phyloP scores from a whole-genome alignment of 352 stramenopile species.

The Phytopythium helicoides region DNA sequence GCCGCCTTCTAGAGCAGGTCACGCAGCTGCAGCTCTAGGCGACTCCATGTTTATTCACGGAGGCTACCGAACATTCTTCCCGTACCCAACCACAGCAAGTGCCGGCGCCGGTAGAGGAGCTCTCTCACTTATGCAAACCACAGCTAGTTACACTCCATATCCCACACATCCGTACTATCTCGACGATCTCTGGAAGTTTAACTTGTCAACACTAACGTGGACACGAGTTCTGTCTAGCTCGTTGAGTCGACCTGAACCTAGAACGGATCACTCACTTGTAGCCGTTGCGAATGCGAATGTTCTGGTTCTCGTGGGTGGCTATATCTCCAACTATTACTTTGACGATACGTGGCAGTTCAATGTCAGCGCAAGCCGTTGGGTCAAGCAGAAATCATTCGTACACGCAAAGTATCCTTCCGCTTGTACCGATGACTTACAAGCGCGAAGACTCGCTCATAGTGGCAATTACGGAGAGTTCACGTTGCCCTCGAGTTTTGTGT shows the following conservation, averaged over 20 bases:
- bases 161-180: conserved; percentile 93
- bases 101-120: conserved; percentile 72
- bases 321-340: conserved; percentile 93
- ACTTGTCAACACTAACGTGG: conserved; percentile 86
- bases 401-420: conserved; percentile 85
- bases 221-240: conserved; percentile 40
- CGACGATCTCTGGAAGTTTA: conserved; percentile 94
- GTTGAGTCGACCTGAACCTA: conserved; percentile 38
- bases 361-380: conserved; percentile 87
- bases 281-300: conserved; percentile 48
- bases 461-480: conserved; percentile 70
- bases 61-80: conserved; percentile 94
- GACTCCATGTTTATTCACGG: conserved; percentile 87
- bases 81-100: conserved; percentile 90
- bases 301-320: conserved; percentile 93
- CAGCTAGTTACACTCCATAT: conserved; percentile 81
- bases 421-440: conserved; percentile 90
- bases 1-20: conserved; percentile 84
- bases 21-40: conserved; percentile 78
- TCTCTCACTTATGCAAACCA: conserved; percentile 33
- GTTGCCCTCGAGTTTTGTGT: conserved; percentile 6
- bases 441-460: conserved; percentile 54
- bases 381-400: conserved; percentile 89
- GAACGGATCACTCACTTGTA: conserved; percentile 86
- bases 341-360: conserved; percentile 97